These are phyloP conservation scores for Starmerella sp. DNA, from an alignment of 805 yeast genomes.

Conservation along the genomic window DNA sequence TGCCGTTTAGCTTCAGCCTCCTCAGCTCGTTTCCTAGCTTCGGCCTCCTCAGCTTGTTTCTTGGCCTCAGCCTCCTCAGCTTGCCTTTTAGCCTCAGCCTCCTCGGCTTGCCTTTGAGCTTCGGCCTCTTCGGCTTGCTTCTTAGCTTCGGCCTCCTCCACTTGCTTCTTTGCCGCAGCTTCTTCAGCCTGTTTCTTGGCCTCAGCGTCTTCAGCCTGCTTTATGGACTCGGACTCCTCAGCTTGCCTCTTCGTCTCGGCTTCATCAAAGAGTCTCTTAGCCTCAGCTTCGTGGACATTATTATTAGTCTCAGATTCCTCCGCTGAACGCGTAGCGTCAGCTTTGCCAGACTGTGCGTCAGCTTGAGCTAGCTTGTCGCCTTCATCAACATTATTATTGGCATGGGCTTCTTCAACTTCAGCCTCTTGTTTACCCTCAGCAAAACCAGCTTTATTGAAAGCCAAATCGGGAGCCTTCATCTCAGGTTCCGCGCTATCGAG, in stretches of 20 bases:
- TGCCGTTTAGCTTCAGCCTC: background rate
- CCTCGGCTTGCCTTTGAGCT: background rate
- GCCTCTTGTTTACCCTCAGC: background rate
- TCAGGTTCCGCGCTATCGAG: too few species aligned
- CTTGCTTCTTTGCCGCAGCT: constrained; percentile 34
- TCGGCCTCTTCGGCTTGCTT: background rate
- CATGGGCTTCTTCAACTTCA: background rate
- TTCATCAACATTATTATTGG: constrained; percentile 27
- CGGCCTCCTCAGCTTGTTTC: constrained; percentile 4
- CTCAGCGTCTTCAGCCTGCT: background rate
- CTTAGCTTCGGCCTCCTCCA: constrained; percentile 1
- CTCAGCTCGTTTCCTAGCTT: constrained; percentile 2
- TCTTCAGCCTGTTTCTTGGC: constrained; percentile 28
- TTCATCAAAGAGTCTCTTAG: background rate
- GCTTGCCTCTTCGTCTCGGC: background rate
- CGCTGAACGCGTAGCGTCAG: background rate
- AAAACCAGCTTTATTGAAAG: background rate
- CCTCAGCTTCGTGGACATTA: background rate
- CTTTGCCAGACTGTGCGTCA: background rate
- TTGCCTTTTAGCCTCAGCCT: background rate
- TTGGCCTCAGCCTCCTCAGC: background rate
- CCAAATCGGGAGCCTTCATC: too few species aligned
- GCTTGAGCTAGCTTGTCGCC: background rate
- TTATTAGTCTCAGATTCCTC: background rate
- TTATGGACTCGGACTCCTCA: background rate